Evolutionary conservation across 345 rosid species (phyloP), one percentile per base, ranked within the genome.

Genomic region (Mercurialis annua): DNA sequence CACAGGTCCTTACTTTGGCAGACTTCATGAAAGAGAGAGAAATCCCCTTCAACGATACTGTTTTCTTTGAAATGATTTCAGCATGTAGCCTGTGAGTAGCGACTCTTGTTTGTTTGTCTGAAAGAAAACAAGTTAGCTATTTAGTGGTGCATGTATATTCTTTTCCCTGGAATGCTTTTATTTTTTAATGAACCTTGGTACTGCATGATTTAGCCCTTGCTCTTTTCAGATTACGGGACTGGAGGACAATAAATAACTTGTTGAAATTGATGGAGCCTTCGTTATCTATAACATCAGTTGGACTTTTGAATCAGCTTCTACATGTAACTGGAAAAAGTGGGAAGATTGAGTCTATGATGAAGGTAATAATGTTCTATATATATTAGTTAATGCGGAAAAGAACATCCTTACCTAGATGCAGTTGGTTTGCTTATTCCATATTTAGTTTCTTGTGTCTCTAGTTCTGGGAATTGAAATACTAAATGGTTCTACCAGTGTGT

Each of bases 241-340:
- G 96, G 98, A 87, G 71, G 77, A 73, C 78, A 65, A 77, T 81
- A n/a, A 43, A 54, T 51, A 79, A 80, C 59, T 75, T 90, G 72
- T 73, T 81, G 60, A 77, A 84, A 65, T 67, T 87, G 80, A 82
- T 93, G 85, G 98, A 88, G 70, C 83, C 96, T 17, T 87, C 85
- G 29, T 74, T 85, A 16, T 77, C 86, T 27, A 71, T 60, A 3
- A 67, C 80, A 66, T 90, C 97, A 47, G 68, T 83, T 29, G 97
- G 97, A 43, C 74, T 90, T 70, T 68, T 80, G 51, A 90, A 88
- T 78, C 97, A 87, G 78, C 87, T 92, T 71, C 78, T 90, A 68
- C 87, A 81, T 80, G 81, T 87, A 68, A 79, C 88, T 27, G 96
- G 96, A 43, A 88, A 80, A 81, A 87, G 92, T 77, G 98, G 98